A percentile compares a stretch with the other conserved stretches of the same genome.
These are phyloP conservation scores for Thuja plicata DNA, from an alignment of 83 land plant species.

Conservation along the genomic window DNA sequence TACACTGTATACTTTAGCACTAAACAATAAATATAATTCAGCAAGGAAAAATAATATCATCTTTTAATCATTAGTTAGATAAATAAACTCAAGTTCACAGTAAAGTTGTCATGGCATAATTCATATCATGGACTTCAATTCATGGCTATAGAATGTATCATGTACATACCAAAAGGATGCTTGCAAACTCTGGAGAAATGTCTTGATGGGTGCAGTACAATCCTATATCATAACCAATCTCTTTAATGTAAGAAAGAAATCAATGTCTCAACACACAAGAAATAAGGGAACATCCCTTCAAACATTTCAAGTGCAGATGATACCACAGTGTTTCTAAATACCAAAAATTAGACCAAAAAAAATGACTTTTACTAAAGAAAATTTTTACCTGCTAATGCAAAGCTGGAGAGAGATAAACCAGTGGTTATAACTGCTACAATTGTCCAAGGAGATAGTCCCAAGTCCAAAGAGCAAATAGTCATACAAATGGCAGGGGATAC, in stretches of 20 bases:
- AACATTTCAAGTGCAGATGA: not conserved
- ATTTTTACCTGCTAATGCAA: conserved; percentile 84
- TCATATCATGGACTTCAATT: not conserved
- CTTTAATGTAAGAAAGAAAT: not conserved
- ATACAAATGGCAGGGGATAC: conserved; percentile 88
- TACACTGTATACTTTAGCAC: not conserved
- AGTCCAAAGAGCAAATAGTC: conserved; percentile 70
- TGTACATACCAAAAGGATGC: conserved; percentile 83
- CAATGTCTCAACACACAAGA: not conserved
- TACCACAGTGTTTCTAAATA: not conserved
- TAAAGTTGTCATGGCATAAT: not conserved
- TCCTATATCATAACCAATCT: conserved; percentile 49
- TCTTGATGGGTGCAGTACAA: conserved; percentile 98
- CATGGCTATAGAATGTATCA: not conserved
- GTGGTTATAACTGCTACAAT: conserved; percentile 69
- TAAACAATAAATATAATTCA: not conserved
- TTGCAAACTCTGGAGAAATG: conserved; percentile 93
- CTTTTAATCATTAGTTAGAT: not conserved
- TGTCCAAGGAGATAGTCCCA: conserved; percentile 77
- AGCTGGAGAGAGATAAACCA: conserved; percentile 89
- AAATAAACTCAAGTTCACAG: not conserved
- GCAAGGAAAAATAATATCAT: not conserved
- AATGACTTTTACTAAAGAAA: not conserved
- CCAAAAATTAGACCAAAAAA: not conserved
- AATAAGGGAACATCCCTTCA: not conserved